These are phyloP conservation scores for Alternaria hordeiaustralica DNA, from an alignment of 2,329 filamentous ascomycete species.

Conservation along the genomic window DNA sequence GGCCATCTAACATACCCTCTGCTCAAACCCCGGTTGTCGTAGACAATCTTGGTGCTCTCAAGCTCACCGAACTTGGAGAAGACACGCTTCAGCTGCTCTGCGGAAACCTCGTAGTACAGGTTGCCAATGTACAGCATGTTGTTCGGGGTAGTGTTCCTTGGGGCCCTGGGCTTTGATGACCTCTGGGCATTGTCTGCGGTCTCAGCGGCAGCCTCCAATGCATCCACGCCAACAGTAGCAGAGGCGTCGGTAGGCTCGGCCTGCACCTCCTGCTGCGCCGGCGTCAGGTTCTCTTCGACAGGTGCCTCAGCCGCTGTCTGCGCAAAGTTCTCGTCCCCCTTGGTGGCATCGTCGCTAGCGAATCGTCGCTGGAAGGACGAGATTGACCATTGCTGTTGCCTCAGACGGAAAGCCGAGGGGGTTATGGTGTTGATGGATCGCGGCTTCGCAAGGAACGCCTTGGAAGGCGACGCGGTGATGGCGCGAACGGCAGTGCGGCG, in stretches of 20 bases:
- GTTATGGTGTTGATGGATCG: constrained; percentile 45
- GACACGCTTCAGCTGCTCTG: constrained; percentile 64
- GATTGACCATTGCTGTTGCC: constrained; percentile 50
- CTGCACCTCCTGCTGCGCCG: constrained; percentile 33
- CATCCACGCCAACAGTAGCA: constrained; percentile 35
- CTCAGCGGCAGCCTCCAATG: constrained; percentile 24
- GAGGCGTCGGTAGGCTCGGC: constrained; percentile 34
- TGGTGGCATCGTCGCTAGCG: constrained; percentile 55
- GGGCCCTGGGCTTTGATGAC: background rate
- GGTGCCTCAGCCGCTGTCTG: constrained; percentile 46
- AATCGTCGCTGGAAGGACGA: constrained; percentile 56
- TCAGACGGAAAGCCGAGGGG: constrained; percentile 37
- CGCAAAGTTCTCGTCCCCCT: constrained; percentile 47
- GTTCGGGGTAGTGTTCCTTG: constrained; percentile 21
- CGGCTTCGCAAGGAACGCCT: constrained; percentile 52
- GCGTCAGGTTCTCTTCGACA: constrained; percentile 41
- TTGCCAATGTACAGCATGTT: constrained; percentile 70
- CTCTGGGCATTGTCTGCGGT: background rate
- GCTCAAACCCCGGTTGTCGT: constrained; percentile 68
- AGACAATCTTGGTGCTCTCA: constrained; percentile 60
- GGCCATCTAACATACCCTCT: constrained; percentile 64
- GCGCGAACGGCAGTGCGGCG: constrained; percentile 65
- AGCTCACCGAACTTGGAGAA: constrained; percentile 67
- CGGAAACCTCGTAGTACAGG: constrained; percentile 71
- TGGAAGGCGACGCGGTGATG: constrained; percentile 55